Conservation (phyloP, 768 basidiomycete species). For the Trametes cubensis region DNA sequence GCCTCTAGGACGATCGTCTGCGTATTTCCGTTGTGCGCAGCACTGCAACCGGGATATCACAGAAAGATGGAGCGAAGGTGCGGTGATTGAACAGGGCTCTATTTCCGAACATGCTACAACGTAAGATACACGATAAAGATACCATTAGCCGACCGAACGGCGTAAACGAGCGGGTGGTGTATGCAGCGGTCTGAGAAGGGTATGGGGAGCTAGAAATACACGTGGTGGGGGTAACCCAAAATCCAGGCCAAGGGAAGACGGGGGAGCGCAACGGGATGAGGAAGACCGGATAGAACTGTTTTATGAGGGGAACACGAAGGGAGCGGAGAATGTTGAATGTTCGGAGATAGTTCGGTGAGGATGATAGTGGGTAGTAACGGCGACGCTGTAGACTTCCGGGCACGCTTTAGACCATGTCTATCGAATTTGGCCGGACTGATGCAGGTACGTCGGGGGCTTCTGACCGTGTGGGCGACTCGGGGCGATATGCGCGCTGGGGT, state of each 20-base stretch:
- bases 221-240: conserved; percentile 4
- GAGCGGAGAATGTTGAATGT: not conserved
- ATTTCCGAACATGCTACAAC: conserved; percentile 4
- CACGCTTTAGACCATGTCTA: conserved; percentile 22
- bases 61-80: not conserved
- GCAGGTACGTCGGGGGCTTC: conserved; percentile 22
- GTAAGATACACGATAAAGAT: conserved; percentile 18
- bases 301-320: not conserved
- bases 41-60: too few species aligned
- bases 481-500: conserved; percentile 21
- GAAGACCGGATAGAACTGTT: not conserved
- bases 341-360: not conserved
- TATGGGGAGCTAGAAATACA: conserved; percentile 21
- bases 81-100: not conserved
- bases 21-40: too few species aligned
- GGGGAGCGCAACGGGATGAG: conserved; percentile 6
- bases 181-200: conserved; percentile 2
- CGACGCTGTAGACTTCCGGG: not conserved
- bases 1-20: too few species aligned
- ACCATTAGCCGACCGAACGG: conserved; percentile 8
- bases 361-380: not conserved
- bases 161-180: conserved; percentile 9
- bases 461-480: conserved; percentile 18
- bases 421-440: conserved; percentile 21
- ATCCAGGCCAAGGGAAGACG: conserved; percentile 8